Evolutionary conservation across 176 grass and related monocot genomes (phyloP).

Genomic region (Calamus simplicifolius): DNA sequence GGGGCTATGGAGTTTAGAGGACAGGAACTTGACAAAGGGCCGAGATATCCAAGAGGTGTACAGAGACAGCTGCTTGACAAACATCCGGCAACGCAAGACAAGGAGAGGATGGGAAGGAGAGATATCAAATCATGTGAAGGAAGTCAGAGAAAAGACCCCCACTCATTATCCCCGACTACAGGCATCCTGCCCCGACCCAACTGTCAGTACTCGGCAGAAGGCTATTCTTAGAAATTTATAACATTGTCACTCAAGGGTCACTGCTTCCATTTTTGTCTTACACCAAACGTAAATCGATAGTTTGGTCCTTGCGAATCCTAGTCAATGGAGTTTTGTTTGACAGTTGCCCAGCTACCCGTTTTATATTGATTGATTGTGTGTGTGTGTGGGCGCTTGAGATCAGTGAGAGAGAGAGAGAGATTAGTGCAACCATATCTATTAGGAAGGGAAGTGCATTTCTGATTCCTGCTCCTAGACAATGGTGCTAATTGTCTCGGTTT

Average conservation of each 20-base stretch:
- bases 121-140: constrained; percentile 13
- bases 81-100: constrained; percentile 3
- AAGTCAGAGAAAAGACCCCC: not conserved
- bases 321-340: too few species aligned
- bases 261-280: too few species aligned
- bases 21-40: not conserved
- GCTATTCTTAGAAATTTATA: constrained; percentile 15
- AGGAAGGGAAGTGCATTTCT: too few species aligned
- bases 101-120: constrained; percentile 7
- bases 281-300: too few species aligned
- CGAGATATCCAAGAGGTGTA: not conserved
- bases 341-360: too few species aligned
- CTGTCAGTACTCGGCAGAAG: constrained; percentile 15
- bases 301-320: too few species aligned
- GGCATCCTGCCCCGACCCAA: not conserved
- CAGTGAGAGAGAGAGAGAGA: too few species aligned
- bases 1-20: not conserved
- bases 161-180: not conserved
- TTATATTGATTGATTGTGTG: too few species aligned
- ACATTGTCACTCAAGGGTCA: not conserved
- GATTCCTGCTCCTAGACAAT: too few species aligned
- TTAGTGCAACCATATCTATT: too few species aligned
- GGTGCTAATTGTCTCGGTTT: too few species aligned
- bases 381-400: too few species aligned
- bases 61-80: constrained; percentile 11